Evolutionary conservation across 371 early-diverging fungal genomes (phyloP).

Genomic region (Mortierella polycephala): DNA sequence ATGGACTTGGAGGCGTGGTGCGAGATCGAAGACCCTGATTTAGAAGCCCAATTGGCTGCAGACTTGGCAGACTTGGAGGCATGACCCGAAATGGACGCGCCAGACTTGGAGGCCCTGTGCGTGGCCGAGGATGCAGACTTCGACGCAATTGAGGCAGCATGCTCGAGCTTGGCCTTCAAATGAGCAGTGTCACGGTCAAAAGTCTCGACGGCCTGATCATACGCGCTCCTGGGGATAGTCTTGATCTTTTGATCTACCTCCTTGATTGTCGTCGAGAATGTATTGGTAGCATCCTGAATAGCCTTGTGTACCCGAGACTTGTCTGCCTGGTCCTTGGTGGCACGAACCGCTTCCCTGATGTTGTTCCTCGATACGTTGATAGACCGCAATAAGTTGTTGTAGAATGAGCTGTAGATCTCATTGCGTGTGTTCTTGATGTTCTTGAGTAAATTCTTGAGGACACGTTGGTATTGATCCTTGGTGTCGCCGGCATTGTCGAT

Average conservation of each 20-base stretch:
- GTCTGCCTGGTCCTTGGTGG: constrained; percentile 43
- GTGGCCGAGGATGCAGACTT: constrained; percentile 37
- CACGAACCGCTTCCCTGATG: constrained; percentile 23
- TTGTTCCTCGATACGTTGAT: constrained; percentile 32
- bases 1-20: constrained; percentile 21
- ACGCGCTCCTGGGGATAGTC: constrained; percentile 29
- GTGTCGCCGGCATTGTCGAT: constrained; percentile 38
- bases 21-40: constrained; percentile 5
- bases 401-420: constrained; percentile 31
- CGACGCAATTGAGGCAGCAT: constrained; percentile 31
- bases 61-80: constrained; percentile 41
- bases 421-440: constrained; percentile 29
- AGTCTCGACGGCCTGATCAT: constrained; percentile 41
- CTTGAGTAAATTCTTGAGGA: constrained; percentile 29
- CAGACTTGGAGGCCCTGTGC: constrained; percentile 26
- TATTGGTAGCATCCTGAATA: constrained; percentile 36
- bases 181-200: constrained; percentile 34
- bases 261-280: constrained; percentile 16
- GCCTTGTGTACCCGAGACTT: constrained; percentile 35
- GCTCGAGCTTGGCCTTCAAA: constrained; percentile 43
- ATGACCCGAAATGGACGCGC: constrained; percentile 6
- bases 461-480: constrained; percentile 43
- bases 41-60: constrained; percentile 9
- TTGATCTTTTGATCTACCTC: constrained; percentile 47
- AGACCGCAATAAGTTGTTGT: constrained; percentile 26